Base-by-base conservation (phyloP, 1,284 basidiomycete species). In the Sporisorium scitamineum region DNA sequence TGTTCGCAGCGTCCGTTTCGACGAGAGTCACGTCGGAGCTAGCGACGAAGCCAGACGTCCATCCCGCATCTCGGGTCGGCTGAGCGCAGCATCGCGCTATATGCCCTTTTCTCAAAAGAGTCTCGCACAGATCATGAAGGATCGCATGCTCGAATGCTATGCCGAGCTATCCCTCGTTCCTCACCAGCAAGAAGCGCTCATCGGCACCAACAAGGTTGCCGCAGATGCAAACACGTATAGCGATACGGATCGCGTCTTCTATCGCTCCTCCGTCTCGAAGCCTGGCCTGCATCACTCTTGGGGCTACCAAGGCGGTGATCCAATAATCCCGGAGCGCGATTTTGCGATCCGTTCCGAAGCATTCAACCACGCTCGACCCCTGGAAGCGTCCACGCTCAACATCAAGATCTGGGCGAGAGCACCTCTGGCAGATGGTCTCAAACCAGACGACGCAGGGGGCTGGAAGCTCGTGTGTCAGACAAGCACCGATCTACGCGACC, bases 201-300 rank as follows among this genome's bases (percentile, higher is more conserved):
- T 8, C 41, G 13, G 8, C 11, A 13, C 37, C 2, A 6, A 29
- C 18, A 26, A 31, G 5, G n/a, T 26, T 20, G 26, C n/a, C 2
- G 44, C 26, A 13, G 20, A 47, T 14, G 20, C 22, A 45, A 27
- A n/a, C 7, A n/a, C 54, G 3, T 11, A 8, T 9, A 26, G 13
- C 37, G 44, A 42, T 6, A 13, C 24, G 10, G 44, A n/a, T 16
- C 41, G 32, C 2, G 26, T 42, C 18, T 76, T 76, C 41, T 76
- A 65, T 32, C 56, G 51, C n/a, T 67, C 68, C 1, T 11, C 68
- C 11, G 53, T 22, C 37, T 71, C 67, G 7, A 61, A 66, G 42
- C 68, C 64, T 2, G 73, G 73, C n/a, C 42, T 76, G 22, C 64
- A 76, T 53, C 73, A 76, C 31, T 68, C 69, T 1, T 76, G 73